Conservation (phyloP, 345 rosid species). For the Populus ilicifolia region DNA sequence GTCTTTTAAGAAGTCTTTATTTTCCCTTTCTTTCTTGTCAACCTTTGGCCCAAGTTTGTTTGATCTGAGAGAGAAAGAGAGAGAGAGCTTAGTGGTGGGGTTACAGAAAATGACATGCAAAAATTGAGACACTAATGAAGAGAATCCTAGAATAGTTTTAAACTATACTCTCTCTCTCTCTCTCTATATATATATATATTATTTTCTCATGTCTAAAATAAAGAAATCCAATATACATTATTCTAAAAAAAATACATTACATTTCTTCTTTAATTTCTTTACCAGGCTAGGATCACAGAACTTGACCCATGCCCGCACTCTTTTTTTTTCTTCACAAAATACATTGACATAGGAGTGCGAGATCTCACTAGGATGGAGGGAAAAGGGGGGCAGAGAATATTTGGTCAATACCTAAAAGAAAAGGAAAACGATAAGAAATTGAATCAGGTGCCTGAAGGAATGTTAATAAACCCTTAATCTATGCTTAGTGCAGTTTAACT, state of each 20-base stretch:
- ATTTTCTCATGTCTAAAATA: not conserved
- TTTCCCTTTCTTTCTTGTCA: slow-evolving; percentile 24
- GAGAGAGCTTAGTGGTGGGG: slow-evolving; percentile 62
- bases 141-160: slow-evolving; percentile 59
- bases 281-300: slow-evolving; percentile 10
- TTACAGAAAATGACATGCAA: slow-evolving; percentile 53
- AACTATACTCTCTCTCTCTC: no score
- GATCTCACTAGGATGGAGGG: not conserved
- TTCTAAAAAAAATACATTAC: not conserved
- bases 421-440: slow-evolving; percentile 15
- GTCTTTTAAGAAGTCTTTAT: slow-evolving; percentile 39
- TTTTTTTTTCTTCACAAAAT: slow-evolving; percentile 14
- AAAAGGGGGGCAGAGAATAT: slow-evolving; percentile 1
- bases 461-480: slow-evolving; percentile 4
- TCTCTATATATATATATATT: no score
- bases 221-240: not conserved
- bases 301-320: slow-evolving; percentile 22
- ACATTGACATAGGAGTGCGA: slow-evolving; percentile 16
- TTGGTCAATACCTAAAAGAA: slow-evolving; percentile 56
- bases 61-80: slow-evolving; percentile 14
- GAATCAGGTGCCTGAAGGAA: not conserved
- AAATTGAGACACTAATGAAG: slow-evolving; percentile 26
- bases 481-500: slow-evolving; percentile 17
- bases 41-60: slow-evolving; percentile 30
- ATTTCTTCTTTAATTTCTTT: not conserved